Base-by-base conservation (phyloP, 106 monocot genomes). In the Phalaenopsis equestris region DNA sequence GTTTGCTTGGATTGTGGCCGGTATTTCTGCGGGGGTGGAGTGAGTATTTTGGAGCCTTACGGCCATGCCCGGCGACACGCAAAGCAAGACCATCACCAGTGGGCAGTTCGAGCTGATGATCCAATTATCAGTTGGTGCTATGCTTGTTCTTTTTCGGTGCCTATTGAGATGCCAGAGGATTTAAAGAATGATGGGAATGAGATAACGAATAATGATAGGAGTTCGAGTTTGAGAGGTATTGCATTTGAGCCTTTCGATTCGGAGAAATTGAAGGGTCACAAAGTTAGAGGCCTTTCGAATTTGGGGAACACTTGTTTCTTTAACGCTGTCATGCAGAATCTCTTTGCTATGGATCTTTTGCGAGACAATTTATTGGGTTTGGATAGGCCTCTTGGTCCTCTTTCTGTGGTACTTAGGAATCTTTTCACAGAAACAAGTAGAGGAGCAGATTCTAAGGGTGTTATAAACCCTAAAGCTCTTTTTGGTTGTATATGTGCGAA, bases 11-110 rank as follows among this genome's bases (percentile, higher is more conserved):
- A 87, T 79, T 98, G 98, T 80, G 79, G 83, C 41, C 85, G 87
- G 18, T 64, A 78, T 56, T 89, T 89, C 41, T 98, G 94, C 55
- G 94, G 91, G 1, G 94, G 94, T 39, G 91, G 55, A 41, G 88
- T 86, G 57, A 78, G 68, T 55, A 82, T 81, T 23, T 82, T 73
- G 0, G 83, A 77, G 82, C 98, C 98, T 0, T 88, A 91, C 73
- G 94, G 92, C 30, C 98, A 98, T 83, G 83, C 91, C 24, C 86
- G 98, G 8, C 77, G 94, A 55, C 98, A 98, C 80, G 82, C 90
- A 0, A 98, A 92, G 80, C 92, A 92, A 58, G 88, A 90, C 30
- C 75, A 56, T 8, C 98, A 98, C 76, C 67, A 48, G 21, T 89
- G 90, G 81, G 86, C 85, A 15, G 90, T 86, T 15, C 77, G 86